Evolutionary conservation across 2,329 filamentous ascomycete genomes (phyloP).

Genomic region (Xylaria sp.): DNA sequence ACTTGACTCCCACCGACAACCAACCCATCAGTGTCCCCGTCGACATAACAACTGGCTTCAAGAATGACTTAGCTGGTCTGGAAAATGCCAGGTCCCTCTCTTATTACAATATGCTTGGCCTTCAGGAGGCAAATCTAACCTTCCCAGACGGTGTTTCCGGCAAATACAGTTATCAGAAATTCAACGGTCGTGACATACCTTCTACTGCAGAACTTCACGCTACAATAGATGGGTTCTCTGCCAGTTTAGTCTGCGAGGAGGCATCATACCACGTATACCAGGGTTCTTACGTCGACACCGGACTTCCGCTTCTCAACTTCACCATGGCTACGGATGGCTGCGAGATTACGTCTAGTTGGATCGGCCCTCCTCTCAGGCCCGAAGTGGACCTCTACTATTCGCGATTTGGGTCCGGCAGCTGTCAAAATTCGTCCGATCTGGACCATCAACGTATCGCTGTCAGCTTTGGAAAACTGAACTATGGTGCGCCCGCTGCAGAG

Average conservation of each 20-base stretch:
- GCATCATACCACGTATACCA: slow-evolving; percentile 2
- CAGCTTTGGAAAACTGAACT: slow-evolving; percentile 3
- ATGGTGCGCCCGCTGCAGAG: background rate
- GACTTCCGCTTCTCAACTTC: slow-evolving; percentile 13
- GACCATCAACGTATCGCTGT: slow-evolving; percentile 17
- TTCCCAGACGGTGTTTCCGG: slow-evolving; percentile 7
- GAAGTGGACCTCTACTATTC: slow-evolving; percentile 4
- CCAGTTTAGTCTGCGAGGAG: slow-evolving; percentile 14
- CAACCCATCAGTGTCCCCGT: slow-evolving; percentile 8
- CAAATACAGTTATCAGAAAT: slow-evolving; percentile 11
- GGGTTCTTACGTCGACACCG: background rate
- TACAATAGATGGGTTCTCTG: slow-evolving; percentile 17
- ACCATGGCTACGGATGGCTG: slow-evolving; percentile 4
- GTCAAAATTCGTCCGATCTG: background rate
- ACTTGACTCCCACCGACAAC: slow-evolving; percentile 3
- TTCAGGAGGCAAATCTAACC: background rate
- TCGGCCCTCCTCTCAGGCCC: background rate
- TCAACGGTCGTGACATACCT: background rate
- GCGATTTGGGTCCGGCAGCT: slow-evolving; percentile 11
- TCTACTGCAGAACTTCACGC: slow-evolving; percentile 1
- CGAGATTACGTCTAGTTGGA: slow-evolving; percentile 5
- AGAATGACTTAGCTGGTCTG: slow-evolving; percentile 2
- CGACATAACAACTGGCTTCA: background rate
- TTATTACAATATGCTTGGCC: slow-evolving; percentile 16
- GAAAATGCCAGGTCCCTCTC: background rate